phyloP scores from a whole-genome alignment of 2,329 filamentous ascomycete species.

The Xylariaceae sp. region DNA sequence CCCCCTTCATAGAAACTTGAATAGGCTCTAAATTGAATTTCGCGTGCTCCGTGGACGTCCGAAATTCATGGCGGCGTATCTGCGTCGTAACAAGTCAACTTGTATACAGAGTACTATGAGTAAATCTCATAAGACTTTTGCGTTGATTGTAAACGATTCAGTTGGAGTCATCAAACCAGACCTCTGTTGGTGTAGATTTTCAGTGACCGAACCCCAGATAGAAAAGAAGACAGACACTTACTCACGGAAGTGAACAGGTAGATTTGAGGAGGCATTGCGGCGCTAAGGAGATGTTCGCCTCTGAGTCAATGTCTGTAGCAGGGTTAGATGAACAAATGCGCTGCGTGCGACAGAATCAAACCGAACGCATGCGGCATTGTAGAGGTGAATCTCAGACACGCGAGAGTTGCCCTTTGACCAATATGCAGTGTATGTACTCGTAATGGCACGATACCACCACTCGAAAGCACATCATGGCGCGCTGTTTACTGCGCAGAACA shows the following conservation, averaged over 20 bases:
- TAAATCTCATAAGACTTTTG: no score
- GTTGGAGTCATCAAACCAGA: no score
- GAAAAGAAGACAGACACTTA: neutral
- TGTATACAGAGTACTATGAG: no score
- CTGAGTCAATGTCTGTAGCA: neutral
- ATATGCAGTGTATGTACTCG: neutral
- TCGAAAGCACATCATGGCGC: neutral
- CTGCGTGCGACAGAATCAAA: no score
- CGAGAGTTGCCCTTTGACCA: neutral
- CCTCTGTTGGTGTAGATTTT: neutral
- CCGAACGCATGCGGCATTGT: no score
- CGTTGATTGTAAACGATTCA: no score
- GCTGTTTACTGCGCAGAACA: neutral
- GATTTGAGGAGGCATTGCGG: neutral
- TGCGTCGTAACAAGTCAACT: no score
- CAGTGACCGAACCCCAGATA: neutral
- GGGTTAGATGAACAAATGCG: no score
- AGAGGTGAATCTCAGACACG: neutral
- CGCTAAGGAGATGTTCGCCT: neutral
- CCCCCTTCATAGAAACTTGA: no score
- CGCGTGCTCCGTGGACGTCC: no score
- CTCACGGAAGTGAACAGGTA: neutral
- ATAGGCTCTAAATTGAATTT: no score
- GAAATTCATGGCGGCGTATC: no score
- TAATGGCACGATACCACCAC: neutral